Evolutionary conservation across 2,329 filamentous ascomycete species (phyloP).

Genomic region (Pseudonectria buxi): DNA sequence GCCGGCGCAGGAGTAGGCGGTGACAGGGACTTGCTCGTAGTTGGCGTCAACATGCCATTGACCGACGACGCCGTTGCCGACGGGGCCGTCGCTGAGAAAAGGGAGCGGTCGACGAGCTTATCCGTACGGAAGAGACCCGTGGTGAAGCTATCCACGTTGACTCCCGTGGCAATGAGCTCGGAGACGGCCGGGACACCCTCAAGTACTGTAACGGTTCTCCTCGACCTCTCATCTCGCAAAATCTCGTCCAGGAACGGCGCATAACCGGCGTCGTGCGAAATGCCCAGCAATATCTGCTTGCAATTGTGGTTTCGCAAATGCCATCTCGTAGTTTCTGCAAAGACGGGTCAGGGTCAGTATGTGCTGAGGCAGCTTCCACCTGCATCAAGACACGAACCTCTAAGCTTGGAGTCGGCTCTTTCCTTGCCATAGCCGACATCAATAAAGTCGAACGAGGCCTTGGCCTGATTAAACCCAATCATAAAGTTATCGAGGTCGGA

Average conservation of each 20-base stretch:
- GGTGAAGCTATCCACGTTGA: conserved; percentile 40
- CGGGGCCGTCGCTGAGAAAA: conserved; percentile 7
- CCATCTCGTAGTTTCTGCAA: conserved; percentile 45
- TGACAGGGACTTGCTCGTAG: conserved; percentile 18
- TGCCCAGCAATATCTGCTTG: conserved; percentile 53
- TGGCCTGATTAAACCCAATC: conserved; percentile 52
- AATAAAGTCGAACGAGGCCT: conserved; percentile 56
- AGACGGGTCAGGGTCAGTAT: conserved; percentile 9
- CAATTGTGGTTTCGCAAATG: conserved; percentile 56
- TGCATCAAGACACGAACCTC: conserved; percentile 34
- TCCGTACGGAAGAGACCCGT: conserved; percentile 46
- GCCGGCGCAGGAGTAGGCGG: conserved; percentile 8
- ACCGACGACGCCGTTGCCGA: conserved; percentile 2
- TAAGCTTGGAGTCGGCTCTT: conserved; percentile 53
- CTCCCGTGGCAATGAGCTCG: conserved; percentile 41
- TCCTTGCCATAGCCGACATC: conserved; percentile 56
- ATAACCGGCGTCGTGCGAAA: conserved; percentile 56
- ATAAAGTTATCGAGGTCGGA: conserved; percentile 50
- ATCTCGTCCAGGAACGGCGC: conserved; percentile 53
- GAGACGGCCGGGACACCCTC: conserved; percentile 46
- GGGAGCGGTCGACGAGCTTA: conserved; percentile 37
- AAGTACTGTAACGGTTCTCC: conserved; percentile 43
- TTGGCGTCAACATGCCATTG: conserved; percentile 14
- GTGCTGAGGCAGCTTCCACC: no score
- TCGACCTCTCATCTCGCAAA: conserved; percentile 35